A percentile compares a stretch with the other conserved stretches of the same genome.
These are phyloP conservation scores for Beta vulgaris DNA, from an alignment of 148 eudicot species.

Conservation along the genomic window DNA sequence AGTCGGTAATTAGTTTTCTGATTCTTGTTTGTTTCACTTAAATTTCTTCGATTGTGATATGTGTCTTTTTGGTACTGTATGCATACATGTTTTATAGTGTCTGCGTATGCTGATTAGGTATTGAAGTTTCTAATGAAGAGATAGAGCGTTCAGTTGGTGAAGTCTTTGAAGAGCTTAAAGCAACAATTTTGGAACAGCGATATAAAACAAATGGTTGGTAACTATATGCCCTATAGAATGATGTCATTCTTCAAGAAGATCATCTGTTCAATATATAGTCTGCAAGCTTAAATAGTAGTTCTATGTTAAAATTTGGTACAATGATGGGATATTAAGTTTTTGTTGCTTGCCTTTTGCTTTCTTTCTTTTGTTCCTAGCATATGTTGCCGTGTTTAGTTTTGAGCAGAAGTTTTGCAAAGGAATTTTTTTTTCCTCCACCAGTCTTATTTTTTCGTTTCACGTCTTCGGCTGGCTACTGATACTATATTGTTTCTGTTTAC, in stretches of 20 bases:
- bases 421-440: too few species aligned
- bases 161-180: constrained; percentile 61
- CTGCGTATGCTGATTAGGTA: constrained; percentile 37
- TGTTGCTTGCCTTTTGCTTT: too few species aligned
- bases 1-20: constrained; percentile 56
- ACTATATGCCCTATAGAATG: not conserved
- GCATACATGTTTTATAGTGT: not conserved
- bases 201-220: constrained; percentile 69
- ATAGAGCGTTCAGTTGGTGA: constrained; percentile 53
- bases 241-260: not conserved
- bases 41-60: not conserved
- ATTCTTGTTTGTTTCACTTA: constrained; percentile 6
- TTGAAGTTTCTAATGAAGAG: constrained; percentile 76
- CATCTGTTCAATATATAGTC: too few species aligned
- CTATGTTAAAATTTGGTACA: too few species aligned
- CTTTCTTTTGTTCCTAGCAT: too few species aligned
- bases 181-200: constrained; percentile 70
- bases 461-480: constrained; percentile 8
- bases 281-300: too few species aligned
- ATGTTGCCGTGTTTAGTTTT: not conserved
- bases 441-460: too few species aligned
- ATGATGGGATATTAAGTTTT: too few species aligned
- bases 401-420: not conserved
- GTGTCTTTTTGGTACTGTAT: not conserved
- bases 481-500: constrained; percentile 13